Percentiles rank a stretch among this genome's conserved stretches.
These are phyloP conservation scores for Colletotrichum chrysophilum DNA, from an alignment of 2,329 filamentous ascomycete species.

Conservation along the genomic window DNA sequence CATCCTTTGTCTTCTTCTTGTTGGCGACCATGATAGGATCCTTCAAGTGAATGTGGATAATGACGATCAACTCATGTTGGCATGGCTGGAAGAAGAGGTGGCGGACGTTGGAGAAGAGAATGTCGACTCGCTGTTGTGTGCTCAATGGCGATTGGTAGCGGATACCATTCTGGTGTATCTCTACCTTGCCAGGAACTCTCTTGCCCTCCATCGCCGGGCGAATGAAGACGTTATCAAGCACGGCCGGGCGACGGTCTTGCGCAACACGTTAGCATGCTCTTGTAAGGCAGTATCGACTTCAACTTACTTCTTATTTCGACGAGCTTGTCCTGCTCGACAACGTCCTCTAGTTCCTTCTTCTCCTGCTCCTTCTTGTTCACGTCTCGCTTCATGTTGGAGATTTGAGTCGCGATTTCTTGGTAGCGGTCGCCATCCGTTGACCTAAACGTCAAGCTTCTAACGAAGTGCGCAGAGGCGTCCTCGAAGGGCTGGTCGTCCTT, in stretches of 20 bases:
- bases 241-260: slow-evolving; percentile 84
- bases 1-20: slow-evolving; percentile 97
- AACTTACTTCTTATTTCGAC: slow-evolving; percentile 87
- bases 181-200: slow-evolving; percentile 91
- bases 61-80: slow-evolving; percentile 93
- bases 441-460: slow-evolving; percentile 92
- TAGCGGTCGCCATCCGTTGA: slow-evolving; percentile 90
- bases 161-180: slow-evolving; percentile 99
- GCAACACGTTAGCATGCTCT: not conserved
- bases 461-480: slow-evolving; percentile 93
- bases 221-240: slow-evolving; percentile 93
- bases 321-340: slow-evolving; percentile 98
- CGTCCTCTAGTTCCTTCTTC: slow-evolving; percentile 99
- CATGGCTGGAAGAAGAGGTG: slow-evolving; percentile 99
- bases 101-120: slow-evolving; percentile 97
- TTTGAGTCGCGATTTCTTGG: slow-evolving; percentile 88
- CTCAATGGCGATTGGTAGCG: slow-evolving; percentile 86
- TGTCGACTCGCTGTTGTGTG: slow-evolving; percentile 84
- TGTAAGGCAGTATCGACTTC: not conserved
- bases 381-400: slow-evolving; percentile 95
- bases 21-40: slow-evolving; percentile 98
- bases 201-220: slow-evolving; percentile 96
- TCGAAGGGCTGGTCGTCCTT: slow-evolving; percentile 99
- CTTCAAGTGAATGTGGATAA: slow-evolving; percentile 97
- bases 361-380: slow-evolving; percentile 92